phyloP scores from a whole-genome alignment of 2,329 filamentous ascomycete species.

The Malbranchea zuffiana region DNA sequence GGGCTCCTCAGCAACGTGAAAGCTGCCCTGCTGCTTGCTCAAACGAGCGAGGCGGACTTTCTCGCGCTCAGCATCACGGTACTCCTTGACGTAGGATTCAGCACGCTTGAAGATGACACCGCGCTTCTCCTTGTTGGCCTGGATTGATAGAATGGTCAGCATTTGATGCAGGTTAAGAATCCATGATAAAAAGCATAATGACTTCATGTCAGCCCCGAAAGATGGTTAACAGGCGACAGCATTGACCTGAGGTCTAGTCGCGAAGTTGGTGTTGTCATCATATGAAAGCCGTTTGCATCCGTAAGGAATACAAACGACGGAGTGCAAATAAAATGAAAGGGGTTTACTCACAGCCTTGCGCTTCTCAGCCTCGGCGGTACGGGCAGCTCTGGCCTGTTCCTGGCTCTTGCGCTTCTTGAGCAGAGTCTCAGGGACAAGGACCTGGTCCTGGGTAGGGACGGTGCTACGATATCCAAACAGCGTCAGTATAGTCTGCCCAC shows the following conservation, averaged over 20 bases:
- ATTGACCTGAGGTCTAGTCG: slow-evolving; percentile 94
- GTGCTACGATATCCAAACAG: slow-evolving; percentile 47
- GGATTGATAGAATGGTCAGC: slow-evolving; percentile 26
- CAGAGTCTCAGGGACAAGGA: slow-evolving; percentile 97
- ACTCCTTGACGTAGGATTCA: slow-evolving; percentile 99
- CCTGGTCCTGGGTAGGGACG: slow-evolving; percentile 87
- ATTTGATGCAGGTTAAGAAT: background rate
- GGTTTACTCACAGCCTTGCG: slow-evolving; percentile 69
- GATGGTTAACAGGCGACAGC: slow-evolving; percentile 61
- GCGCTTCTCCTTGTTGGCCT: slow-evolving; percentile 99
- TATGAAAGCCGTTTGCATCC: slow-evolving; percentile 28
- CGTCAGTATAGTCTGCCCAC: slow-evolving; percentile 70
- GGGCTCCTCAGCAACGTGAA: slow-evolving; percentile 87
- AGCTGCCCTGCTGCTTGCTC: slow-evolving; percentile 83
- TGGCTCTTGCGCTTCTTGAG: slow-evolving; percentile 99
- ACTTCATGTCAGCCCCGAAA: slow-evolving; percentile 60
- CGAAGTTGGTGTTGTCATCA: slow-evolving; percentile 84
- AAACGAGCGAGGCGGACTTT: slow-evolving; percentile 86
- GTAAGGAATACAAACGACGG: slow-evolving; percentile 16
- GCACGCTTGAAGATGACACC: slow-evolving; percentile 98
- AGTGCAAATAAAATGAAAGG: background rate
- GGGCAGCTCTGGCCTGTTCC: slow-evolving; percentile 96
- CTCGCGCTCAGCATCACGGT: slow-evolving; percentile 96
- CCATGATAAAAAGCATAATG: slow-evolving; percentile 7
- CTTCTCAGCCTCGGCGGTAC: slow-evolving; percentile 66